Evolutionary conservation across 139 green algal genomes (phyloP).

Genomic region (Coelastrella sp.): DNA sequence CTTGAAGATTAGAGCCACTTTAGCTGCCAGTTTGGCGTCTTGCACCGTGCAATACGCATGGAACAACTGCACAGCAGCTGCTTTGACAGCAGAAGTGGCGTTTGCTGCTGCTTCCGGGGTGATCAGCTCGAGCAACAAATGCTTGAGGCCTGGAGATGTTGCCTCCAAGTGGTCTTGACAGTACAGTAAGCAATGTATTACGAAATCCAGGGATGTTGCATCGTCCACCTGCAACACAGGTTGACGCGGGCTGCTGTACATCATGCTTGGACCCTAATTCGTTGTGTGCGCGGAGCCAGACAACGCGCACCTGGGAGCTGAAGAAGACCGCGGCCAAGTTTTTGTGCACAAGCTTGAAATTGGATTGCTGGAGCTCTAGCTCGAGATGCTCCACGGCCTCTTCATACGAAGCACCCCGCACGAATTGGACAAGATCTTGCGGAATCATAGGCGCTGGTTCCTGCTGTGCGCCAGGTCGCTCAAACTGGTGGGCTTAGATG

Average conservation of each 20-base stretch:
- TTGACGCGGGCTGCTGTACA: neutral
- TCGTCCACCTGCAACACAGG: neutral
- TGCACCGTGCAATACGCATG: neutral
- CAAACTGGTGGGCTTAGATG: too few species aligned
- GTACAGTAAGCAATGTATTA: slow-evolving; percentile 24
- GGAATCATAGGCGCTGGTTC: neutral
- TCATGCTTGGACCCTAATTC: too few species aligned
- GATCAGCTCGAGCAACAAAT: slow-evolving; percentile 41
- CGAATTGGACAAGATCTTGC: neutral
- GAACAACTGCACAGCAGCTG: slow-evolving; percentile 7
- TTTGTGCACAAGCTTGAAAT: neutral
- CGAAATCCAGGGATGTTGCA: neutral
- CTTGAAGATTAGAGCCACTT: slow-evolving; percentile 41
- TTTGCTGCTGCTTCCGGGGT: neutral
- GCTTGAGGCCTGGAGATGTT: slow-evolving; percentile 9
- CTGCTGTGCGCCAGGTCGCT: too few species aligned
- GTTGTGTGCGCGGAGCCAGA: neutral
- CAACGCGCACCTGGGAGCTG: neutral
- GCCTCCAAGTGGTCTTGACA: neutral
- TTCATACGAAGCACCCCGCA: neutral
- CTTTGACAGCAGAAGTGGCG: neutral
- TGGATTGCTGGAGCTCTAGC: neutral
- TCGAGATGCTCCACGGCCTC: neutral
- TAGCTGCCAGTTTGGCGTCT: slow-evolving; percentile 48
- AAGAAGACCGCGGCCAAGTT: neutral